A percentile compares a stretch with the other conserved stretches of the same genome.
phyloP scores from a whole-genome alignment of 2,329 filamentous ascomycete species.

The Neonectria sp. region DNA sequence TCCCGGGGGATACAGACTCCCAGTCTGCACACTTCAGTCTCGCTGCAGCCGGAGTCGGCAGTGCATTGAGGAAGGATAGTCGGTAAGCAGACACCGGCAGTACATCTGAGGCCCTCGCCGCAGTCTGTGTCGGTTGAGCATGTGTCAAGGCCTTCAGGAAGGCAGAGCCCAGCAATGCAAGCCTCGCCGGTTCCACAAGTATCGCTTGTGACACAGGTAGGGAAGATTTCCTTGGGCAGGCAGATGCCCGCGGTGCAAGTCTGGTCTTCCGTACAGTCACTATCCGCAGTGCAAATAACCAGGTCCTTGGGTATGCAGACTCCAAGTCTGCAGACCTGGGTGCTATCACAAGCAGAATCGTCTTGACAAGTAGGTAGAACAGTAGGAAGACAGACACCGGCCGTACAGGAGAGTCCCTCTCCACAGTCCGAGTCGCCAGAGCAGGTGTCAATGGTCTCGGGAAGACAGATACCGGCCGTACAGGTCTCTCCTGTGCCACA shows the following conservation, averaged over 20 bases:
- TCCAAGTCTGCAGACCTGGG: conserved; percentile 11
- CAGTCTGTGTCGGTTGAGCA: too few relatives aligned
- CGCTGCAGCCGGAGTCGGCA: too few relatives aligned
- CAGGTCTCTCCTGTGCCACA: conserved; percentile 4
- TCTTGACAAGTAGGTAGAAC: conserved; percentile 6
- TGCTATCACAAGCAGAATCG: not conserved
- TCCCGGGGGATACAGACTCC: too few relatives aligned
- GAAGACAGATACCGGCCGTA: conserved; percentile 11
- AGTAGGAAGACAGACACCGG: conserved; percentile 19
- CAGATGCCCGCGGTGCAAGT: conserved; percentile 15
- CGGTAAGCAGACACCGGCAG: too few relatives aligned
- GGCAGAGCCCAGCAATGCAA: not conserved
- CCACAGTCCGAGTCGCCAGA: not conserved
- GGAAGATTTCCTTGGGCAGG: not conserved
- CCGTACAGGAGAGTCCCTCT: not conserved
- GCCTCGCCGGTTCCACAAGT: not conserved
- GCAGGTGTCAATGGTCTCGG: conserved; percentile 2
- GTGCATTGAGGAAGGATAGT: too few relatives aligned
- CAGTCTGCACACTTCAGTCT: too few relatives aligned
- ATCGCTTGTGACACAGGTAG: conserved; percentile 1
- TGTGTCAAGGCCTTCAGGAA: too few relatives aligned
- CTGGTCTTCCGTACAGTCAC: not conserved
- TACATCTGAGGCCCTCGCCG: too few relatives aligned
- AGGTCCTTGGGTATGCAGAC: conserved; percentile 7
- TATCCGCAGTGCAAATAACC: not conserved